phyloP scores from a whole-genome alignment of 441 rosid species.

The Corymbia citriodora region DNA sequence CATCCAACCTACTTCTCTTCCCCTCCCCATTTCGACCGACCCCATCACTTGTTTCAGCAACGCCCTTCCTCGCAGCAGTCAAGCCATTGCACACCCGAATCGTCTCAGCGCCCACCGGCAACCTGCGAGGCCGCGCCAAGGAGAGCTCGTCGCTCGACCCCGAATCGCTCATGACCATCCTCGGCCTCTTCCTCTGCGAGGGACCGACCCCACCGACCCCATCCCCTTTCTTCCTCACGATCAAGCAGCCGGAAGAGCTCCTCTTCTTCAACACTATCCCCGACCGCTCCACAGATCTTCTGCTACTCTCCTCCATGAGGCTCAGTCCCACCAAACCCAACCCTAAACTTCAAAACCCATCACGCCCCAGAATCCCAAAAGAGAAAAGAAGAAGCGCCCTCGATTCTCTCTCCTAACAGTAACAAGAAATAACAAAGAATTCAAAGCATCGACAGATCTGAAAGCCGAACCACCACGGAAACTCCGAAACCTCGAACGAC shows the following conservation, averaged over 20 bases:
- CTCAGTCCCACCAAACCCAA: not conserved
- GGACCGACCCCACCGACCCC: not conserved
- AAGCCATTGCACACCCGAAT: slow-evolving; percentile 3
- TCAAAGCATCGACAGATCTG: no score
- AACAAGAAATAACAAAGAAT: no score
- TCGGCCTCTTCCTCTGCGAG: slow-evolving; percentile 6
- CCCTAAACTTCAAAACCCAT: not conserved
- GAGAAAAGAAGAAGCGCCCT: no score
- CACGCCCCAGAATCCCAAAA: not conserved
- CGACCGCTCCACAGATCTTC: slow-evolving; percentile 6
- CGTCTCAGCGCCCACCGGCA: slow-evolving; percentile 1
- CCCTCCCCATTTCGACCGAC: slow-evolving; percentile 3
- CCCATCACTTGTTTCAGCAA: not conserved
- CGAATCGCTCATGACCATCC: slow-evolving; percentile 6
- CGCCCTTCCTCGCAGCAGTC: not conserved
- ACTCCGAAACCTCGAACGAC: no score
- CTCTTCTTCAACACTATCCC: slow-evolving; percentile 15
- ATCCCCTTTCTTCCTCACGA: slow-evolving; percentile 11
- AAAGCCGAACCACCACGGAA: no score
- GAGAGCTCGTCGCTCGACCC: slow-evolving; percentile 12
- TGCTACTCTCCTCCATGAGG: slow-evolving; percentile 6
- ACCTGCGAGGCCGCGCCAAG: not conserved
- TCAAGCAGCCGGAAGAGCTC: slow-evolving; percentile 13
- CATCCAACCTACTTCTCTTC: slow-evolving; percentile 50
- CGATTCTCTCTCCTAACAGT: no score